Base-by-base conservation (phyloP, 345 rosid genomes). In the Linum lewisii region DNA sequence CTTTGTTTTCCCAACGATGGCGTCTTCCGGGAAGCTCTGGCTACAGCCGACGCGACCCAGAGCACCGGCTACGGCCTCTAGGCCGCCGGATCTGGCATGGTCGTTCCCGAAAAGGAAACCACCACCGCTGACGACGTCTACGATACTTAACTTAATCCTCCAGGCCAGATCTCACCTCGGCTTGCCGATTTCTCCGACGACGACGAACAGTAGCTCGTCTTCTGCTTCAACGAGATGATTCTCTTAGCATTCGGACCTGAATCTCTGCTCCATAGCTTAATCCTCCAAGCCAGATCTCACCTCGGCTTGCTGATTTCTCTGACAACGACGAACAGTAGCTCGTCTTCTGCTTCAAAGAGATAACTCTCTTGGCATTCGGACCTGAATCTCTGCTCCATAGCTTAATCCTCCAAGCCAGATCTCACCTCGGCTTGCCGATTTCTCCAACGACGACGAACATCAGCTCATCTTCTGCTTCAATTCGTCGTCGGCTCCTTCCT, bases 21-120 rank as follows among this genome's bases (percentile, higher is more conserved):
- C 38, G 0, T 11, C 38, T 34, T 34, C 38, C 10, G 5, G 38
- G 0, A 34, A 34, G 7, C 38, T 34, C 38, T 34, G 1, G 42
- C 38, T 7, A 55, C 62, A 15, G 34, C 44, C 51, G 56, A 58
- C 0, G 67, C 60, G 70, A 69, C 52, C 49, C 68, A 64, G 56
- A 32, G 42, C 21, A 2, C 14, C 4, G 80, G 81, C 9, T 66
- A 77, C 21, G 84, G 82, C 53, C 54, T 32, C 61, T 82, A 72
- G 18, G 84, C 81, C 20, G 72, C 63, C 23, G 82, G 73, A 9
- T 71, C 80, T 0, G 81, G 75, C 57, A 61, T 68, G 54, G 59
- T 73, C 32, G 70, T 82, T 34, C 78, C 76, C 22, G 65, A 66
- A 13, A 34, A 34, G 5, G 10, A 34, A 34, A 6, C 5, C 5